Conservation (phyloP, 306 rosid species). For the Citrullus amarus region DNA sequence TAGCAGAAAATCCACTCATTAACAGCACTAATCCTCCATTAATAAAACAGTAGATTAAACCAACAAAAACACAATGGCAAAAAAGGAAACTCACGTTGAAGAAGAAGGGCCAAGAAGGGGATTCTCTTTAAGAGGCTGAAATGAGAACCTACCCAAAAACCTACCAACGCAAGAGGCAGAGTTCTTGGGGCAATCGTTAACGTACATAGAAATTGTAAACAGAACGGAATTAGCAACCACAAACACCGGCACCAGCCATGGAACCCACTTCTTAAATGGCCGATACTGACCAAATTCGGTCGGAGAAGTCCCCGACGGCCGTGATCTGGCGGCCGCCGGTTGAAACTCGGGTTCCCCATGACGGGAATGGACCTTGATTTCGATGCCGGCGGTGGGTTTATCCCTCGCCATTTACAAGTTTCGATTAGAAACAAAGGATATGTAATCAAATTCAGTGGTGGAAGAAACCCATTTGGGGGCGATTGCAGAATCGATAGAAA, state of each 20-base stretch:
- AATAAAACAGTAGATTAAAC: neutral
- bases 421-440: neutral
- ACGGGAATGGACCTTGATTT: slow-evolving; percentile 5
- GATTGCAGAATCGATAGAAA: neutral
- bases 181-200: slow-evolving; percentile 13
- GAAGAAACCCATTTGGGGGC: neutral
- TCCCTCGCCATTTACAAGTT: neutral
- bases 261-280: slow-evolving; percentile 4
- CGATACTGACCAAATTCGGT: neutral
- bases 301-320: neutral
- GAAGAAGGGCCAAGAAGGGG: slow-evolving; percentile 15
- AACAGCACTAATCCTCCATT: neutral
- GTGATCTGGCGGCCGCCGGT: neutral
- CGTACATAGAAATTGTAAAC: slow-evolving; percentile 7
- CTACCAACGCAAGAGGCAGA: slow-evolving; percentile 9
- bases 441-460: neutral
- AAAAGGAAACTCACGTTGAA: slow-evolving; percentile 7
- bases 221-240: slow-evolving; percentile 7
- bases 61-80: neutral
- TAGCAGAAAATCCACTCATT: neutral
- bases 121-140: slow-evolving; percentile 14
- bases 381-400: neutral
- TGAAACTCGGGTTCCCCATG: neutral
- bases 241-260: slow-evolving; percentile 13
- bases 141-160: slow-evolving; percentile 14